phyloP scores from a whole-genome alignment of 1,284 basidiomycete genomes.

The Malassezia brasiliensis region DNA sequence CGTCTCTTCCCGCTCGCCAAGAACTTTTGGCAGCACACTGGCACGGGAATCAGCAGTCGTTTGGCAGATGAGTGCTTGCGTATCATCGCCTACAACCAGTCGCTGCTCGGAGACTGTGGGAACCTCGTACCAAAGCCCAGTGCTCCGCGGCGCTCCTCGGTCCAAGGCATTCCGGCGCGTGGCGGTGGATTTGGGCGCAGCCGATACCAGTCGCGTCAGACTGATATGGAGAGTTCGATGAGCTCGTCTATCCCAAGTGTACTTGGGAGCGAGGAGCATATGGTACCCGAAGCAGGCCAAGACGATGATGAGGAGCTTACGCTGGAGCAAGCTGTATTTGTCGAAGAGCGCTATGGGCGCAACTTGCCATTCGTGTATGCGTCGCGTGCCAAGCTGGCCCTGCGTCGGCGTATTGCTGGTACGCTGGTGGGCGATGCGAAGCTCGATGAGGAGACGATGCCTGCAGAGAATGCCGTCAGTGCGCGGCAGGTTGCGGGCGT shows the following conservation, averaged over 20 bases:
- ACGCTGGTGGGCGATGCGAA: slow-evolving; percentile 53
- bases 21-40: slow-evolving; percentile 92
- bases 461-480: slow-evolving; percentile 53
- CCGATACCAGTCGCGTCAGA: slow-evolving; percentile 21
- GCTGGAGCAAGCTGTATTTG: slow-evolving; percentile 53
- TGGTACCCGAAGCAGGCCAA: not conserved
- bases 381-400: slow-evolving; percentile 68
- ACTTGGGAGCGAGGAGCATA: not conserved
- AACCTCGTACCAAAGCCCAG: not conserved
- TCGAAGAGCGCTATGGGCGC: slow-evolving; percentile 91
- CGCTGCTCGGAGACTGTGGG: slow-evolving; percentile 8
- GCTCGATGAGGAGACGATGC: slow-evolving; percentile 11
- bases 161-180: slow-evolving; percentile 4
- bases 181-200: slow-evolving; percentile 21
- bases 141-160: not conserved
- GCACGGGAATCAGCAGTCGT: slow-evolving; percentile 78
- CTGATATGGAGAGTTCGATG: not conserved
- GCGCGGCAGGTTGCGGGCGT: slow-evolving; percentile 30
- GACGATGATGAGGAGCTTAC: slow-evolving; percentile 49
- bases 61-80: slow-evolving; percentile 69
- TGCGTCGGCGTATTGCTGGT: slow-evolving; percentile 80
- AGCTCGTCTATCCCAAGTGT: not conserved
- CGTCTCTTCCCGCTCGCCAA: slow-evolving; percentile 65
- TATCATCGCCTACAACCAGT: slow-evolving; percentile 27
- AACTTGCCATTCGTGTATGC: slow-evolving; percentile 72